Evolutionary conservation across 2,329 filamentous ascomycete genomes (phyloP).

Genomic region (Aspergillus pseudoviridinutans): DNA sequence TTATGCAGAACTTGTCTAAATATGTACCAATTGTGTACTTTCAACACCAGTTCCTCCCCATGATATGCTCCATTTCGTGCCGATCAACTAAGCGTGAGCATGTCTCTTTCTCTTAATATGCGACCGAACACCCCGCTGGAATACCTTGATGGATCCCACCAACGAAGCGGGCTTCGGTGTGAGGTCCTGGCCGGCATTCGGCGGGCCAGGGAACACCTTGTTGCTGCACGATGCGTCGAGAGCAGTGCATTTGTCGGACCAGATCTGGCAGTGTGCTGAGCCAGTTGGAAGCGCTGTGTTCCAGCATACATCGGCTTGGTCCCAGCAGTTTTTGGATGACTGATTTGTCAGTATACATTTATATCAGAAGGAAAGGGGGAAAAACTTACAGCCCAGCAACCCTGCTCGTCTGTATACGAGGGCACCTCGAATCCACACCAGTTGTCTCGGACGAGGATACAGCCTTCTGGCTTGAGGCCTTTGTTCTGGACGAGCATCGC

Average conservation of each 20-base stretch:
- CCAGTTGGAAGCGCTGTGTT: conserved; percentile 57
- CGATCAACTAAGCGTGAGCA: neutral
- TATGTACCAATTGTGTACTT: too few species aligned
- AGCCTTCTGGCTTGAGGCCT: conserved; percentile 53
- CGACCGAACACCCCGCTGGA: neutral
- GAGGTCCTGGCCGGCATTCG: conserved; percentile 40
- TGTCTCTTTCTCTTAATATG: neutral
- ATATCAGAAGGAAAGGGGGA: neutral
- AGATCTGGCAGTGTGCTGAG: conserved; percentile 55
- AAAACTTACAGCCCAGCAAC: conserved; percentile 55
- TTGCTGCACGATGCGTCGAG: conserved; percentile 41
- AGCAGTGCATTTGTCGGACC: conserved; percentile 58
- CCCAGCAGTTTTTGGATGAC: conserved; percentile 53
- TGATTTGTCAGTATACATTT: conserved; percentile 9
- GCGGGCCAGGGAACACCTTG: conserved; percentile 42
- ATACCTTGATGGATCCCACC: neutral
- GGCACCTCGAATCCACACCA: conserved; percentile 65
- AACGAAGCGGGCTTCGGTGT: conserved; percentile 19
- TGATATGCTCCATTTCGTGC: too few species aligned
- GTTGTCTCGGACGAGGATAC: conserved; percentile 65
- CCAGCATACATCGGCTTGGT: conserved; percentile 60
- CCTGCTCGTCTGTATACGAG: conserved; percentile 50
- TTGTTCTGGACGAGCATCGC: conserved; percentile 34
- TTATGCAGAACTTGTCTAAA: too few species aligned
- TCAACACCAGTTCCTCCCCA: too few species aligned